Percentiles rank a stretch among this genome's conserved stretches.
phyloP scores from a whole-genome alignment of 805 yeast species.

The Candida oleophila region DNA sequence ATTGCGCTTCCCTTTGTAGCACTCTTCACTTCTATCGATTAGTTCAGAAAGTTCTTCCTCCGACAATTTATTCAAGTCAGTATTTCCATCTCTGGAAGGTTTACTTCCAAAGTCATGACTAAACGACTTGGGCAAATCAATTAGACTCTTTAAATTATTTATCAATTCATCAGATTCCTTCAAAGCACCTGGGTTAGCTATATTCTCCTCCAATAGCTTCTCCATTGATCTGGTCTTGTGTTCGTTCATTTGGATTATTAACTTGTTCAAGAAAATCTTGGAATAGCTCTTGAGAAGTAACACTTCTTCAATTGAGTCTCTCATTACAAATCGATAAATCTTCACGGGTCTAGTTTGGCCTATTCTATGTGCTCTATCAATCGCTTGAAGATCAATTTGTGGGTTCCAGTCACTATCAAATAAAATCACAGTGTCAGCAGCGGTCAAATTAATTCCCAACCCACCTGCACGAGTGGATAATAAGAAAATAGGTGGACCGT shows the following conservation, averaged over 20 bases:
- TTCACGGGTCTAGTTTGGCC: slow-evolving; percentile 87
- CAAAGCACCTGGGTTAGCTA: slow-evolving; percentile 7
- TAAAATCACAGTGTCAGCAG: slow-evolving; percentile 86
- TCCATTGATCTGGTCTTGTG: slow-evolving; percentile 30
- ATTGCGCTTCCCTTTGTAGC: slow-evolving; percentile 18
- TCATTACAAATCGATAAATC: slow-evolving; percentile 72
- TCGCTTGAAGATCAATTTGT: slow-evolving; percentile 93
- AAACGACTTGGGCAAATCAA: slow-evolving; percentile 6
- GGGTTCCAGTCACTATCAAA: slow-evolving; percentile 98
- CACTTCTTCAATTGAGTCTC: slow-evolving; percentile 81
- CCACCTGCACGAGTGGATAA: slow-evolving; percentile 95
- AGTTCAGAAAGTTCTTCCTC: slow-evolving; percentile 44
- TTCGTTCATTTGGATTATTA: slow-evolving; percentile 51
- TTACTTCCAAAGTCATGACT: slow-evolving; percentile 1
- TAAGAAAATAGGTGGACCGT: slow-evolving; percentile 52
- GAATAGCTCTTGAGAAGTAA: slow-evolving; percentile 75
- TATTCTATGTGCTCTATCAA: slow-evolving; percentile 91
- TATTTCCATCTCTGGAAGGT: slow-evolving; percentile 7
- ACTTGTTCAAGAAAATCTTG: slow-evolving; percentile 74
- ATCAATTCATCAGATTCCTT: slow-evolving; percentile 8
- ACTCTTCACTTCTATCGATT: slow-evolving; percentile 30
- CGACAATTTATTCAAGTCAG: slow-evolving; percentile 14
- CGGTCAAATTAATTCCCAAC: slow-evolving; percentile 79
- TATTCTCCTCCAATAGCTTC: slow-evolving; percentile 19
- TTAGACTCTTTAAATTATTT: slow-evolving; percentile 13